A percentile compares a stretch with the other conserved stretches of the same genome.
These are phyloP conservation scores for Mycena vulgaris DNA, from an alignment of 768 basidiomycete genomes.

Conservation along the genomic window DNA sequence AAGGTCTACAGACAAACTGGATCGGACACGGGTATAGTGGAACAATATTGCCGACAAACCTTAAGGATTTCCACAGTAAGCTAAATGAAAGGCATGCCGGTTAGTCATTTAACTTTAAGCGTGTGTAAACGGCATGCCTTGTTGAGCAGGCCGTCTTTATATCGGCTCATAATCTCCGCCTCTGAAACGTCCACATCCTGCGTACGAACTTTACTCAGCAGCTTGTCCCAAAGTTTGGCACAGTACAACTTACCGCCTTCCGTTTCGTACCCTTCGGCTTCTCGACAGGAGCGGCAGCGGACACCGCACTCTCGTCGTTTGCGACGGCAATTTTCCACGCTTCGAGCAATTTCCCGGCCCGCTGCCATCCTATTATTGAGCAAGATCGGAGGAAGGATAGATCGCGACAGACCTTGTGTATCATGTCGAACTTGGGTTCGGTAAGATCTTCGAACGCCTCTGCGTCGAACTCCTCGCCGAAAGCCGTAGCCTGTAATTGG, in stretches of 20 bases:
- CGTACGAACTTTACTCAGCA: neutral
- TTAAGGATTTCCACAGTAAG: constrained; percentile 85
- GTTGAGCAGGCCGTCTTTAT: constrained; percentile 68
- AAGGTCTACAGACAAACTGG: constrained; percentile 51
- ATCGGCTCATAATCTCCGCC: constrained; percentile 79
- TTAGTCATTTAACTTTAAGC: neutral
- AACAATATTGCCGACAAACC: constrained; percentile 56
- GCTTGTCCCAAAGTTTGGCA: neutral
- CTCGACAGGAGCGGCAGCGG: constrained; percentile 53
- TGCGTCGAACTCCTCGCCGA: constrained; percentile 89
- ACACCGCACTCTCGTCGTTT: constrained; percentile 71
- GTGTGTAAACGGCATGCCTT: constrained; percentile 67
- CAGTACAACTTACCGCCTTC: constrained; percentile 70
- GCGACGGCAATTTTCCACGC: constrained; percentile 79
- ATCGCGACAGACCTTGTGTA: constrained; percentile 75
- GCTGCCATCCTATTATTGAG: constrained; percentile 55
- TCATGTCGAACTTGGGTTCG: constrained; percentile 79
- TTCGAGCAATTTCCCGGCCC: constrained; percentile 77
- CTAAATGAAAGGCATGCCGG: constrained; percentile 55
- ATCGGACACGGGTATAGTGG: constrained; percentile 5
- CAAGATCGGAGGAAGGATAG: neutral
- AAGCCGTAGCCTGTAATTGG: constrained; percentile 92
- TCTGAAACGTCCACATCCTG: constrained; percentile 79
- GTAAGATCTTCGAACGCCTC: constrained; percentile 88
- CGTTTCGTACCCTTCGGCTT: constrained; percentile 67